phyloP scores from a whole-genome alignment of 805 yeast species.

The Pichia deserticola region DNA sequence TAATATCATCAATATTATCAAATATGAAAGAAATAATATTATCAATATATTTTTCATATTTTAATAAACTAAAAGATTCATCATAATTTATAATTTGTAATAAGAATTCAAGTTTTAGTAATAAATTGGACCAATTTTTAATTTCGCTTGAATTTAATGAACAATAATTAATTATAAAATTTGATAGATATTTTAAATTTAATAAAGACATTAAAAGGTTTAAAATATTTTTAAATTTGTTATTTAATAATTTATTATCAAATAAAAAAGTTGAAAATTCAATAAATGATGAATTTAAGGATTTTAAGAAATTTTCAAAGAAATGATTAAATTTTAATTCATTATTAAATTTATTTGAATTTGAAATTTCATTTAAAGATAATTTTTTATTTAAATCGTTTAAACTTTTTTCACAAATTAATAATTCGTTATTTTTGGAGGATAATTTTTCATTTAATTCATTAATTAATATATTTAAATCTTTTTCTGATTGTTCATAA shows the following conservation, averaged over 20 bases:
- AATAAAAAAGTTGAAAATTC: background rate
- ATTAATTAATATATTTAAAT: background rate
- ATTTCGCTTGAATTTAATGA: background rate
- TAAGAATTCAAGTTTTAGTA: background rate
- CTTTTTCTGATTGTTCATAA: slow-evolving; percentile 1
- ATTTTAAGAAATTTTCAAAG: background rate
- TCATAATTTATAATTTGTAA: slow-evolving; percentile 1
- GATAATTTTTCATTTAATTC: background rate
- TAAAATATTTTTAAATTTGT: background rate
- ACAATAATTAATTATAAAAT: background rate
- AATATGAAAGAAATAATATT: background rate
- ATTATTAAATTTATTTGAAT: background rate
- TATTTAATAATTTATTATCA: background rate
- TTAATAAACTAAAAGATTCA: background rate
- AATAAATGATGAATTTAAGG: background rate
- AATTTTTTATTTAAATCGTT: background rate
- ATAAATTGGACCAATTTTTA: background rate
- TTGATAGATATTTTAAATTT: background rate
- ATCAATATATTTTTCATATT: background rate
- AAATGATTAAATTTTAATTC: background rate
- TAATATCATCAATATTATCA: slow-evolving; percentile 3
- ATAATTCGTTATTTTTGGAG: background rate
- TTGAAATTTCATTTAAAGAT: too few relatives aligned
- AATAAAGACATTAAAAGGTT: background rate
- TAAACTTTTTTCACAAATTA: background rate